Conservation (phyloP, 2,329 filamentous ascomycete species). For the Calonectria pseudoturangicola region DNA sequence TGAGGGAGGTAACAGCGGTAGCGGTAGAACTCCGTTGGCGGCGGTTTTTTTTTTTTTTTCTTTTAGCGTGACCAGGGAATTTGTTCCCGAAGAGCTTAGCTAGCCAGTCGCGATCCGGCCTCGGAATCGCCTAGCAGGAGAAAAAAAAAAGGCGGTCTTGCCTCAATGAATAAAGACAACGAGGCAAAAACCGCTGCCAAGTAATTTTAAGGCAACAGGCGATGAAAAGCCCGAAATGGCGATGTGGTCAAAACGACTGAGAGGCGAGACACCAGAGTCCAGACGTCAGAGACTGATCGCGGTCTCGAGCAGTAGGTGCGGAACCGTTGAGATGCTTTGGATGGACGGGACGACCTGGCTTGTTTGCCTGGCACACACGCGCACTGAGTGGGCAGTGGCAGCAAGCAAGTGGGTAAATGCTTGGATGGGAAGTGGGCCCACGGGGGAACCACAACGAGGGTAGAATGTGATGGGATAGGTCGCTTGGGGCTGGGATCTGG, state of each 20-base stretch:
- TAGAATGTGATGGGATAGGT: constrained; percentile 42
- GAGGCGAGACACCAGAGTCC: constrained; percentile 29
- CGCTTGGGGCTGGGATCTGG: constrained; percentile 54
- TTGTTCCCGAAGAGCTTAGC: constrained; percentile 31
- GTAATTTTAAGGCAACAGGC: background rate
- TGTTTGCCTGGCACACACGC: constrained; percentile 46
- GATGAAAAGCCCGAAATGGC: background rate
- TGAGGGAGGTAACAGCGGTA: constrained; percentile 40
- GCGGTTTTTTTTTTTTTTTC: constrained; percentile 36
- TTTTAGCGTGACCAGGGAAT: constrained; percentile 36
- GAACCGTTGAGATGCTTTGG: constrained; percentile 52
- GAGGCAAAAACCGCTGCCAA: background rate
- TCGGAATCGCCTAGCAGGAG: constrained; percentile 27
- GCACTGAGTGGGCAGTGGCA: constrained; percentile 45
- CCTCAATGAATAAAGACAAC: background rate
- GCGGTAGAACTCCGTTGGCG: constrained; percentile 36
- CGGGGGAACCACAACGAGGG: constrained; percentile 54
- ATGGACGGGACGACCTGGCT: constrained; percentile 32
- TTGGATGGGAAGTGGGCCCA: constrained; percentile 55
- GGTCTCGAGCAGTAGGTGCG: constrained; percentile 41
- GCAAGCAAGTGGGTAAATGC: constrained; percentile 51
- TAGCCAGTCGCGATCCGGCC: constrained; percentile 31
- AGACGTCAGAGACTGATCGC: constrained; percentile 34
- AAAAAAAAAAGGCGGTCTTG: background rate
- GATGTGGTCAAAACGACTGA: background rate